Evolutionary conservation across 768 basidiomycete species (phyloP), one percentile per base, ranked within the genome.

Genomic region (Mycena galericulata): DNA sequence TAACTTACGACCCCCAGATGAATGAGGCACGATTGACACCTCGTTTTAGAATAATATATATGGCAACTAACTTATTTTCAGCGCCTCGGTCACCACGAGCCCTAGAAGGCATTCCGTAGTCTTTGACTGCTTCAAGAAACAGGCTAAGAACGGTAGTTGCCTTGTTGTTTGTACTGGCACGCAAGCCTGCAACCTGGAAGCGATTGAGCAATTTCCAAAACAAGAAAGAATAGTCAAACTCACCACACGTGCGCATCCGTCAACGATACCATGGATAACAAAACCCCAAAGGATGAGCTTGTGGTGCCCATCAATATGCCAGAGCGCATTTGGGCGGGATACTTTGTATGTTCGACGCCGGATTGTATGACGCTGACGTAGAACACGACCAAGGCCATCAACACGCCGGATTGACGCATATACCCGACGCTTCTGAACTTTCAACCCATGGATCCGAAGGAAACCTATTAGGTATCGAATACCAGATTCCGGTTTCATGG

Each of bases 171-270:
- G 34, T 36, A 36, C 34, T 36, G 8, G 34, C 34, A 36, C 34
- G 34, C 34, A 36, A 14, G 34, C 34, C 34, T 7, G 34, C 14
- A 14, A 36, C 8, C 34, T 36, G 14, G 34, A 14, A 14, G 34
- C 34, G 6, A 14, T 36, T 36, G 34, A n/a, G 34, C 34, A 7
- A 36, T 36, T 36, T 36, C 14, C 34, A 36, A 36, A 14, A 36
- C 34, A 7, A 36, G 34, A 6, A 14, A 14, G 14, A 36, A 36
- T 7, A 36, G 34, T n/a, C n/a, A n/a, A 14, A 50, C 73, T 30
- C 45, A 79, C 78, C 12, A 72, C 78, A 11, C 74, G 65, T 53
- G 62, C 71, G 63, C 73, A 78, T 1, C 79, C 79, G 68, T 80
- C 77, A 43, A 75, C 63, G 50, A 75, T 61, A 1, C 75, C 75